Evolutionary conservation across 2,329 filamentous ascomycete species (phyloP).

Genomic region (Diaporthe aspalathi): DNA sequence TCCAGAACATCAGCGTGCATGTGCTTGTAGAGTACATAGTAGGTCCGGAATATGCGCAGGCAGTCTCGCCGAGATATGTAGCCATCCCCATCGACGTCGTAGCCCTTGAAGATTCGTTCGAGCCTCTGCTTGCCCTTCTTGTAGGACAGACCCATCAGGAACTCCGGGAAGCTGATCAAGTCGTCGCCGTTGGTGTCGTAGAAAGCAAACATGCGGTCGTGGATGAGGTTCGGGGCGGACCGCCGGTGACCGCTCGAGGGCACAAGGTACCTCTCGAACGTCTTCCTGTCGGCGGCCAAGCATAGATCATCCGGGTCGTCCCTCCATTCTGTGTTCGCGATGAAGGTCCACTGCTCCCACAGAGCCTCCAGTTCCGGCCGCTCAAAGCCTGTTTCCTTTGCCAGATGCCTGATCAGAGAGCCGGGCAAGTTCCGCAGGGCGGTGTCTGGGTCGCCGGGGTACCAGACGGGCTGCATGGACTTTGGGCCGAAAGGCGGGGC

Average conservation of each 20-base stretch:
- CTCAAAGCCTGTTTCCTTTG: constrained; percentile 81
- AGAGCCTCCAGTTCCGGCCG: constrained; percentile 89
- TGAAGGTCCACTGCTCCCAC: constrained; percentile 96
- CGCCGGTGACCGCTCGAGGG: constrained; percentile 84
- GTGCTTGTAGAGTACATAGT: constrained; percentile 90
- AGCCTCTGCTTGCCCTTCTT: constrained; percentile 76
- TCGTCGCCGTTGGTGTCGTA: constrained; percentile 93
- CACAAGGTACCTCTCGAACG: constrained; percentile 91
- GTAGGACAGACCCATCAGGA: constrained; percentile 83
- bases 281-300: constrained; percentile 90
- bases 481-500: constrained; percentile 85
- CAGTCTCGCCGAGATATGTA: constrained; percentile 89
- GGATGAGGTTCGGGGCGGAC: constrained; percentile 86
- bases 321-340: constrained; percentile 87
- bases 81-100: constrained; percentile 90
- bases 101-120: constrained; percentile 83
- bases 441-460: constrained; percentile 85
- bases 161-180: constrained; percentile 92
- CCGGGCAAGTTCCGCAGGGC: constrained; percentile 76
- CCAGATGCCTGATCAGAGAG: constrained; percentile 74
- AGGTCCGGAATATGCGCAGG: constrained; percentile 89
- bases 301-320: constrained; percentile 82
- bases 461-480: constrained; percentile 85
- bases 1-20: constrained; percentile 87
- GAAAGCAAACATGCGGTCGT: constrained; percentile 96